Base-by-base conservation (phyloP, 2,329 filamentous ascomycete species). In the Fusarium continuum region DNA sequence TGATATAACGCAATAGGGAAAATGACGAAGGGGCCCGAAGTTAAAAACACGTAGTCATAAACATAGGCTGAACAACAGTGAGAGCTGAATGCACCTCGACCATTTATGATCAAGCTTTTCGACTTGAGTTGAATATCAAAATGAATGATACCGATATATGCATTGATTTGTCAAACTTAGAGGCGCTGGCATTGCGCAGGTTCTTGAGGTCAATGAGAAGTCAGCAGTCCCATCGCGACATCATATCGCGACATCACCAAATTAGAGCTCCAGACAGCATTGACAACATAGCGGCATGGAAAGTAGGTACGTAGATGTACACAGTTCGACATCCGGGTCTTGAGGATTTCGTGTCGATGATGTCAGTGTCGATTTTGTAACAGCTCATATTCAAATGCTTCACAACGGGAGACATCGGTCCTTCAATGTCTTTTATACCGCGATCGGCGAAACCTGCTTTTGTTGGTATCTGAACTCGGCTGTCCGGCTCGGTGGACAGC, bases 401-500 rank as follows among this genome's bases (percentile, higher is more conserved):
- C 64, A 71, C 64, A n/a, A 17, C 2, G 7, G 20, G 22, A 20
- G 17, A 31, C 25, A 19, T 29, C 19, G 47, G 8, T 31, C 39
- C 25, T 48, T 45, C 26, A 55, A 34, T 6, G 53, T 63, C 52
- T 54, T n/a, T 46, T 55, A 65, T 68, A 61, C 61, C 63, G 60
- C 52, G 45, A 65, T 62, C 61, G 55, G 64, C 50, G 49, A 65
- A 64, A 44, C 44, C 69, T 57, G 60, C 58, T 48, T 67, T 61
- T 66, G 55, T 56, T 70, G 61, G 64, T 69, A 70, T 70, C 51
- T 69, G 57, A 64, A 61, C 52, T 59, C 54, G 65, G 47, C 66
- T 71, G 58, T 60, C 55, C 64, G 65, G 51, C 62, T 69, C 43
- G 48, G 63, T 55, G 49, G 52, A 64, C 55, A 65, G 65, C 65